Conservation (phyloP, 192 early-diverging fungal genomes). For the Podila verticillata region DNA sequence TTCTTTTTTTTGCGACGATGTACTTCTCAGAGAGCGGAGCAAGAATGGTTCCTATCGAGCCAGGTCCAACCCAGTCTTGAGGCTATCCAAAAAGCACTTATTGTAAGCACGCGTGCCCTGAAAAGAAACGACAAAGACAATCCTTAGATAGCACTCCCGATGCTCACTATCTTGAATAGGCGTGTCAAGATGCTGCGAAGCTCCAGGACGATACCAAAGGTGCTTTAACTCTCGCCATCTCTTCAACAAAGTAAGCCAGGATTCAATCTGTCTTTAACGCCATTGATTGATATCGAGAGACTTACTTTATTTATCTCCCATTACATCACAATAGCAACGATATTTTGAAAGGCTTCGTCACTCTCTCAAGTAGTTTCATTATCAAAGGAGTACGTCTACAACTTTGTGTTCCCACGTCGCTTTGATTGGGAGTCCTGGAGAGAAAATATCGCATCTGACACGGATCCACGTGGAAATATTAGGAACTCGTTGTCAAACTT, state of each 20-base stretch:
- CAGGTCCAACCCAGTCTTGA: conserved; percentile 34
- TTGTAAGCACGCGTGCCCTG: background rate
- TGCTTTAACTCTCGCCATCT: conserved; percentile 35
- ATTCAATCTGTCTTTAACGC: background rate
- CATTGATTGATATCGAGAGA: background rate
- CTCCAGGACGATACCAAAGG: conserved; percentile 47
- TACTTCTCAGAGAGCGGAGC: conserved; percentile 21
- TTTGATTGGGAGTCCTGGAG: background rate
- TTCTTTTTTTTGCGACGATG: background rate
- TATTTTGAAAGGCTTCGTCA: conserved; percentile 40
- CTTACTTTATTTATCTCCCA: background rate
- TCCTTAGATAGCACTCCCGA: background rate
- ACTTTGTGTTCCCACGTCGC: too few relatives aligned
- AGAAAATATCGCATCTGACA: background rate
- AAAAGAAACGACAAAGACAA: background rate
- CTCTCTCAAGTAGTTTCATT: conserved; percentile 35
- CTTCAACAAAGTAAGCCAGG: conserved; percentile 29
- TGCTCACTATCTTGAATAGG: conserved; percentile 6
- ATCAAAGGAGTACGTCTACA: conserved; percentile 21
- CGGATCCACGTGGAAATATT: background rate
- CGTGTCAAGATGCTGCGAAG: conserved; percentile 39
- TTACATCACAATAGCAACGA: conserved; percentile 17
- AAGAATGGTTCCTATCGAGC: conserved; percentile 45
- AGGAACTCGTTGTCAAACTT: conserved; percentile 45
- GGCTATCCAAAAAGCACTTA: conserved; percentile 33